Conservation (phyloP, 345 rosid species). For the Syzygium oleosum region DNA sequence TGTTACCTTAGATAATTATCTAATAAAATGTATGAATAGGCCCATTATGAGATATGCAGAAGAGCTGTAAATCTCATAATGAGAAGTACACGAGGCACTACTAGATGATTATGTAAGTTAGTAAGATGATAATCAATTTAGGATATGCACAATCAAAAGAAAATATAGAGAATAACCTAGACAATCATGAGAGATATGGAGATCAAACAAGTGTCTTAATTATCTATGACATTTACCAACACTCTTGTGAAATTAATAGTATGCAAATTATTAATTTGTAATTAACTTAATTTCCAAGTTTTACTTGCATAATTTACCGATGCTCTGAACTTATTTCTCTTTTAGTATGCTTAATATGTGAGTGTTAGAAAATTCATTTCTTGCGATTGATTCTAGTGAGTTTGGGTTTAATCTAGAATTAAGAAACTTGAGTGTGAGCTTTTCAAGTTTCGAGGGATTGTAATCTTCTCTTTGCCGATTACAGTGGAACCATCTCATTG, state of each 20-base stretch:
- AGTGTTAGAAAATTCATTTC: neutral
- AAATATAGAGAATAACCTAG: neutral
- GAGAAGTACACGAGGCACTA: neutral
- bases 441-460: rapidly evolving
- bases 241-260: neutral
- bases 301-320: neutral
- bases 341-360: neutral
- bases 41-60: neutral
- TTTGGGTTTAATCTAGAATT: rapidly evolving
- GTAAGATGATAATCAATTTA: neutral
- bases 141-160: neutral
- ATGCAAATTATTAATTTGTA: neutral
- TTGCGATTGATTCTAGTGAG: neutral
- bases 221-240: neutral
- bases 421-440: neutral
- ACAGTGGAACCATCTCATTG: neutral
- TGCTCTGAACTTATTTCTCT: neutral
- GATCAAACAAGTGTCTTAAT: neutral
- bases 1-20: neutral
- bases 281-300: neutral
- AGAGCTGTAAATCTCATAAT: neutral
- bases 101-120: neutral
- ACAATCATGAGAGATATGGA: neutral
- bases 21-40: neutral
- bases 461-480: neutral